phyloP scores from a whole-genome alignment of 2,329 filamentous ascomycete genomes.

The Conoideocrella luteorostrata region DNA sequence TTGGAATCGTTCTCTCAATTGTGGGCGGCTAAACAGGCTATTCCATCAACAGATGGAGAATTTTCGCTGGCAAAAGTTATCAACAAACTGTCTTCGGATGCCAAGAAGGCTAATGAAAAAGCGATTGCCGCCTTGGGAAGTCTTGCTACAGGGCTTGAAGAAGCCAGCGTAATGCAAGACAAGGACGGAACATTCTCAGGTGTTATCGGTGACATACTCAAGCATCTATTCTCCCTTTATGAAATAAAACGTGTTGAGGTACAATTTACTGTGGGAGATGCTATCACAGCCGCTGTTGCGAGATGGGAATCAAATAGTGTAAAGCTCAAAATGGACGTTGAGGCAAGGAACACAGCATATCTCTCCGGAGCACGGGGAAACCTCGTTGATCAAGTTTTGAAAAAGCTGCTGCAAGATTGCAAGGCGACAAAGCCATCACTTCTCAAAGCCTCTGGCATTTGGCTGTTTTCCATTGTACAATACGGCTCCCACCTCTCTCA shows the following conservation, averaged over 20 bases:
- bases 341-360: slow-evolving; percentile 36
- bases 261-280: slow-evolving; percentile 87
- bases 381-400: slow-evolving; percentile 51
- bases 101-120: slow-evolving; percentile 74
- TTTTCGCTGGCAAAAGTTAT: slow-evolving; percentile 40
- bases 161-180: slow-evolving; percentile 6
- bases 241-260: slow-evolving; percentile 81
- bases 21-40: slow-evolving; percentile 37
- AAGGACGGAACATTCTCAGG: slow-evolving; percentile 21
- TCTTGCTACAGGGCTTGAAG: slow-evolving; percentile 57
- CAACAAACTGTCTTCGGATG: slow-evolving; percentile 57
- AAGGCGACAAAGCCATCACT: slow-evolving; percentile 81
- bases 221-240: slow-evolving; percentile 67
- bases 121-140: slow-evolving; percentile 77
- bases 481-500: slow-evolving; percentile 75
- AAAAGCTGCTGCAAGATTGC: slow-evolving; percentile 71
- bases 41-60: slow-evolving; percentile 24
- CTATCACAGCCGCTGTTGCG: slow-evolving; percentile 68
- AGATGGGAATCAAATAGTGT: slow-evolving; percentile 82
- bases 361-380: slow-evolving; percentile 32
- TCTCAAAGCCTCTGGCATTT: slow-evolving; percentile 88
- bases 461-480: slow-evolving; percentile 87
- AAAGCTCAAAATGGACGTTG: slow-evolving; percentile 68
- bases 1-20: slow-evolving; percentile 41
- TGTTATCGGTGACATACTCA: slow-evolving; percentile 50